Evolutionary conservation across 2,329 filamentous ascomycete species (phyloP).

Genomic region (Whalleya microplaca): DNA sequence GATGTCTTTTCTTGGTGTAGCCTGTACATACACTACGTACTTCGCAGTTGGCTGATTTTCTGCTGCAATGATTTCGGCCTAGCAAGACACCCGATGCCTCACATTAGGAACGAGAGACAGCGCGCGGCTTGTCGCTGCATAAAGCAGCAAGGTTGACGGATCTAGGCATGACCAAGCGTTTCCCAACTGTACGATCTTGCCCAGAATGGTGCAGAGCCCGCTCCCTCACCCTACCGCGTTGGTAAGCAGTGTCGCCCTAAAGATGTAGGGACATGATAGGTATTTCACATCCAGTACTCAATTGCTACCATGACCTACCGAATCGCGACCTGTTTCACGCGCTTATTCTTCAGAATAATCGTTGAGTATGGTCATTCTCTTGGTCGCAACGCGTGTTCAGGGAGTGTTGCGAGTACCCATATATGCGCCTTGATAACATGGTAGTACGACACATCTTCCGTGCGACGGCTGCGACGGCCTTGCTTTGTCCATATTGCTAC

Average conservation of each 20-base stretch:
- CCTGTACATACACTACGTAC: conserved; percentile 21
- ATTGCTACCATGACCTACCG: too few species aligned
- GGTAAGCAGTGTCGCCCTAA: too few species aligned
- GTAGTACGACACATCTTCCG: conserved; percentile 21
- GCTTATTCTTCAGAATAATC: too few species aligned
- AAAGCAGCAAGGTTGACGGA: conserved; percentile 27
- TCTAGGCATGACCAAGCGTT: conserved; percentile 21
- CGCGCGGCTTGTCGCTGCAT: conserved; percentile 29
- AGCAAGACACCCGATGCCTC: conserved; percentile 35
- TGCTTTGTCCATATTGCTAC: conserved; percentile 23
- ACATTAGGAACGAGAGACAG: conserved; percentile 30
- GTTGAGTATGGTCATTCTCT: background rate
- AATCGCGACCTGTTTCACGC: too few species aligned
- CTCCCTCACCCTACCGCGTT: conserved; percentile 1
- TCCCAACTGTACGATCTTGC: conserved; percentile 19
- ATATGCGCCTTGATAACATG: conserved; percentile 22
- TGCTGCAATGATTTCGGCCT: conserved; percentile 22
- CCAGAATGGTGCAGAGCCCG: conserved; percentile 13
- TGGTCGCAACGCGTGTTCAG: conserved; percentile 3
- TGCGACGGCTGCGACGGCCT: conserved; percentile 19
- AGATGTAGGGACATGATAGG: too few species aligned
- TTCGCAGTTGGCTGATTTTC: conserved; percentile 19
- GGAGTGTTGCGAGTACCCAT: conserved; percentile 15
- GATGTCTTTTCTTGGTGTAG: conserved; percentile 27
- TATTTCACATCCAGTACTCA: too few species aligned